These are phyloP conservation scores for Aspergillus arachidicola DNA, from an alignment of 2,329 filamentous ascomycete genomes.

Conservation along the genomic window DNA sequence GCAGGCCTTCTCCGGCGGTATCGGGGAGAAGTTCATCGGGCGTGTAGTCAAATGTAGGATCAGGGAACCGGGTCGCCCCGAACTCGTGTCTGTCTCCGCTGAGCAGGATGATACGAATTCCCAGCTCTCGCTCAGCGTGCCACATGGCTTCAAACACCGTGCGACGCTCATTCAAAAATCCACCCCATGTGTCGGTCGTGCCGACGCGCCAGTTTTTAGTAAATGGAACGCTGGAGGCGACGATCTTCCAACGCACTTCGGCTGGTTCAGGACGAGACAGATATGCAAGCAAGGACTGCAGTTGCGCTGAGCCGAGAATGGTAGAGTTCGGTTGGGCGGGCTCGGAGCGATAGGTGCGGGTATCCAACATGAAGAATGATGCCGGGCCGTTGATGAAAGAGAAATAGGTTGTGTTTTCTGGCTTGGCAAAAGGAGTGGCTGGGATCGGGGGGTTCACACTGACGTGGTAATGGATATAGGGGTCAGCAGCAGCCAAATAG, in stretches of 20 bases:
- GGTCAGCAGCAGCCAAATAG: constrained; percentile 77
- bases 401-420: constrained; percentile 75
- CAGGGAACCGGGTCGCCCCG: constrained; percentile 76
- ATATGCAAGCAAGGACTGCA: constrained; percentile 77
- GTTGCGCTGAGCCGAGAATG: constrained; percentile 81
- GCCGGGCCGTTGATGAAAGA: constrained; percentile 87
- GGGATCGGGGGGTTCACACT: constrained; percentile 75
- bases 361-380: constrained; percentile 93
- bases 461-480: constrained; percentile 85
- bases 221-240: constrained; percentile 88
- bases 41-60: constrained; percentile 34
- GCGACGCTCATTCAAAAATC: constrained; percentile 79
- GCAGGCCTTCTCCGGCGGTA: constrained; percentile 52
- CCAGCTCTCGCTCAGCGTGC: constrained; percentile 71
- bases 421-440: constrained; percentile 52
- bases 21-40: constrained; percentile 22
- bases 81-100: constrained; percentile 97
- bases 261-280: constrained; percentile 70
- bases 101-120: constrained; percentile 77
- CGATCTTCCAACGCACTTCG: constrained; percentile 89
- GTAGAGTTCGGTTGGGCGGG: constrained; percentile 64
- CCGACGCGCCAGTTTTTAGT: constrained; percentile 97
- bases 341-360: constrained; percentile 75
- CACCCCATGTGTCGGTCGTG: constrained; percentile 88
- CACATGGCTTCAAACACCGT: constrained; percentile 88